These are phyloP conservation scores for Cardiospermum halicacabum DNA, from an alignment of 345 rosid genomes.

Conservation along the genomic window DNA sequence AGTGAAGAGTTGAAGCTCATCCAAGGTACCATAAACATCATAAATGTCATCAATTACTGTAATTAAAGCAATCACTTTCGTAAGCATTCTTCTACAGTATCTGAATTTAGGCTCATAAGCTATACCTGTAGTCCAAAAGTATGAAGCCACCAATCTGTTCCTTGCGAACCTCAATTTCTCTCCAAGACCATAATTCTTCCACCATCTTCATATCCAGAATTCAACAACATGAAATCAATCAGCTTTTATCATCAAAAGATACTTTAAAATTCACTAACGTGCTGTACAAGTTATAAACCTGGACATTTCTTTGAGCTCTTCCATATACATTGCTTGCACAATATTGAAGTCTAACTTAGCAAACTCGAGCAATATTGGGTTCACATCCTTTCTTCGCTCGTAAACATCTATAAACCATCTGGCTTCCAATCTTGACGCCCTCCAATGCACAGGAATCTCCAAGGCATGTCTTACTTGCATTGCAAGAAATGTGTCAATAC, in stretches of 20 bases:
- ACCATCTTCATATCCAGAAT: conserved; percentile 2
- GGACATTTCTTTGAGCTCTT: conserved; percentile 13
- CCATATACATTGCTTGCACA: conserved; percentile 13
- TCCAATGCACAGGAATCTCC: conserved; percentile 17
- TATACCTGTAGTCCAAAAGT: not conserved
- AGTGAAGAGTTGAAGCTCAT: conserved; percentile 8
- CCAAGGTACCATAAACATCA: conserved; percentile 4
- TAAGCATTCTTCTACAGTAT: not conserved
- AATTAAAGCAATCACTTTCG: not conserved
- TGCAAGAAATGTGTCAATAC: not conserved
- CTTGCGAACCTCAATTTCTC: not conserved
- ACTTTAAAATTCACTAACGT: too few species aligned
- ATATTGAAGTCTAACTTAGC: conserved; percentile 22
- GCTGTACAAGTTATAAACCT: too few species aligned
- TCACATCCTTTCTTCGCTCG: not conserved
- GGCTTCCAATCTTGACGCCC: conserved; percentile 9
- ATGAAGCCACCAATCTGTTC: not conserved
- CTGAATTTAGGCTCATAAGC: not conserved
- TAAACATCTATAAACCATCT: conserved; percentile 21
- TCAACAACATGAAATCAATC: too few species aligned
- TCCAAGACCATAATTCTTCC: not conserved
- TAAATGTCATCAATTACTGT: not conserved
- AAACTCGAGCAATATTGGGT: conserved; percentile 12
- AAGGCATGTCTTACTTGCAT: conserved; percentile 13
- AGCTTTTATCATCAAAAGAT: too few species aligned